Base-by-base conservation (phyloP, 2,329 filamentous ascomycete species). In the Phyllachora maydis region DNA sequence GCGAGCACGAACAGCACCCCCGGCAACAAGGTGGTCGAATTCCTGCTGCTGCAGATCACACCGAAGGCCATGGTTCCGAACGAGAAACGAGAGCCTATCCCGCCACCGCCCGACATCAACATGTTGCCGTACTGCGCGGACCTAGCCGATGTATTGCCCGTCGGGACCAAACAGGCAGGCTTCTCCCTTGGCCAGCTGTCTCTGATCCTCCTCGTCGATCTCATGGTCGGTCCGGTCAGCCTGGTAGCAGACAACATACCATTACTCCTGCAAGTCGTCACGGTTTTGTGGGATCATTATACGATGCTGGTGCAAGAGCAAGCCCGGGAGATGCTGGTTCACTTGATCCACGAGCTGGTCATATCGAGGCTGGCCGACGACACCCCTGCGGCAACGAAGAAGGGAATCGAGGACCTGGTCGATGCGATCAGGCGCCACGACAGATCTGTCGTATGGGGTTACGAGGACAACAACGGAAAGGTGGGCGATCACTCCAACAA, bases 261-360 rank as follows among this genome's bases (percentile, higher is more conserved):
- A 1, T 63, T 91, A 14, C 55, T 98, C 11, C 54, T 98, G 9
- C 88, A 98, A 45, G 78, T 92, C 6, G 73, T 93, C 4, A 72
- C 85, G 8, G 81, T 95, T 4, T 62, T 95, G 2, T 98, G 88
- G 88, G 90, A 98, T 43, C 85, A 95, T 39, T 93, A 98, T 39
- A 92, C 79, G 2, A 70, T 79, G 3, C 65, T 93, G 8, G 88
- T 98, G 2, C 85, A 95, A 44, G 88, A 95, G 35, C 85, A 98
- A 45, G 83, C 90, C 15, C 70, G 83, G 23, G 88, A 98, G 47
- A 92, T 98, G 83, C 64, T 98, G 10, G 83, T 98, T 2, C 88
- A 98, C 51, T 61, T 98, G 11, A 90, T 98, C 22, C 88, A 98
- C 37, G 88, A 95, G 44, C 59, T 95, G 5, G 81, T 98, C 18